Evolutionary conservation across 2,329 filamentous ascomycete species (phyloP).

Genomic region (Xenoacremonium recifei): DNA sequence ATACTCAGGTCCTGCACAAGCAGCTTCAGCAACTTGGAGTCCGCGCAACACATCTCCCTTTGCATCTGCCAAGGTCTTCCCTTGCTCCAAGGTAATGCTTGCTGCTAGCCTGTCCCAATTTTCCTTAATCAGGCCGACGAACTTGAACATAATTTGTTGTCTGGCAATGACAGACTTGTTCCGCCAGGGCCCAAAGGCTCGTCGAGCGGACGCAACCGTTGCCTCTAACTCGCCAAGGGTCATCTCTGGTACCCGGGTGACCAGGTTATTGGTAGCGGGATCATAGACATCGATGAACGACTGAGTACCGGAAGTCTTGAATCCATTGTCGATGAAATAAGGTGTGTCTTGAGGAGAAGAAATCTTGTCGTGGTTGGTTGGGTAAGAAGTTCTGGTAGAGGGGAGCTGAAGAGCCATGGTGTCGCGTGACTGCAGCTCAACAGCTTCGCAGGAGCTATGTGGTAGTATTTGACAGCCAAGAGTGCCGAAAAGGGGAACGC

Average conservation of each 20-base stretch:
- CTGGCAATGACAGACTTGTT: conserved; percentile 63
- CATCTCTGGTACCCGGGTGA: conserved; percentile 74
- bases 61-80: conserved; percentile 75
- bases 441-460: too few relatives aligned
- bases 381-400: conserved; percentile 7
- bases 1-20: conserved; percentile 70
- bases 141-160: conserved; percentile 78
- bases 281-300: conserved; percentile 74
- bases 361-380: conserved; percentile 23
- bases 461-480: too few relatives aligned
- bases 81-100: conserved; percentile 75
- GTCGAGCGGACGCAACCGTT: conserved; percentile 66
- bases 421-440: too few relatives aligned
- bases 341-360: conserved; percentile 53
- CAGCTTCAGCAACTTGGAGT: conserved; percentile 73
- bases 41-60: conserved; percentile 72
- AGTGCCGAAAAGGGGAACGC: too few relatives aligned
- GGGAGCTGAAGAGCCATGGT: not conserved
- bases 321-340: conserved; percentile 73
- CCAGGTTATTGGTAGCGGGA: conserved; percentile 75
- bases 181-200: conserved; percentile 68
- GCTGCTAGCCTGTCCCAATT: conserved; percentile 76
- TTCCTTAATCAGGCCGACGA: conserved; percentile 69
- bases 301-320: conserved; percentile 59
- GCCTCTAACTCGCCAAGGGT: conserved; percentile 68